A percentile compares a stretch with the other conserved stretches of the same genome.
Conservation (phyloP, 2,329 filamentous ascomycete species). For the Emmonsiellopsis sp. region DNA sequence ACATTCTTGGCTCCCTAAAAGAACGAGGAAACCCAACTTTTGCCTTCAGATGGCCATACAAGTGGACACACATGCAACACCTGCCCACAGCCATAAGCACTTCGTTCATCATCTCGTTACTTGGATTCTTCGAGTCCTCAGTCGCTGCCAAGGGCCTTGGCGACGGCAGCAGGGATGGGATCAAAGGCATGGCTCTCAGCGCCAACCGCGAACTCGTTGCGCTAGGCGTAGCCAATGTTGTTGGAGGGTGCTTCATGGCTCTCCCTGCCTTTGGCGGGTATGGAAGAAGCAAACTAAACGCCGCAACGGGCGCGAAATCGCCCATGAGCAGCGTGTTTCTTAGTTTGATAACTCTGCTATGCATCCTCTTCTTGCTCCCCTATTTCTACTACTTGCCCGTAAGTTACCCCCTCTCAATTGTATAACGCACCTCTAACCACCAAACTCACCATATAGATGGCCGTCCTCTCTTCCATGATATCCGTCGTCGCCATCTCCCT, state of each 20-base stretch:
- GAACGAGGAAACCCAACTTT: slow-evolving; percentile 63
- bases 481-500: slow-evolving; percentile 90
- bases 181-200: slow-evolving; percentile 74
- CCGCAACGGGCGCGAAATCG: slow-evolving; percentile 80
- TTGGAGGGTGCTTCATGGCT: slow-evolving; percentile 85
- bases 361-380: slow-evolving; percentile 72
- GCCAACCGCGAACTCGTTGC: slow-evolving; percentile 91
- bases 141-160: slow-evolving; percentile 89
- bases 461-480: slow-evolving; percentile 86
- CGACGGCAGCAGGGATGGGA: slow-evolving; percentile 50
- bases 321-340: slow-evolving; percentile 90
- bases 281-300: slow-evolving; percentile 90
- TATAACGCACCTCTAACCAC: neutral
- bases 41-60: slow-evolving; percentile 78
- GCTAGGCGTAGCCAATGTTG: slow-evolving; percentile 79
- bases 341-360: slow-evolving; percentile 70
- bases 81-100: slow-evolving; percentile 82
- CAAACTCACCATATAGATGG: slow-evolving; percentile 55
- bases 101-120: slow-evolving; percentile 81
- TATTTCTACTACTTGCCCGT: slow-evolving; percentile 96
- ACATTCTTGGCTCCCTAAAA: slow-evolving; percentile 73
- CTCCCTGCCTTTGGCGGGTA: slow-evolving; percentile 94
- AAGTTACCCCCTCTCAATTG: slow-evolving; percentile 30
- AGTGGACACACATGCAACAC: slow-evolving; percentile 64
- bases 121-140: slow-evolving; percentile 98